Evolutionary conservation across 257 asterid species (phyloP).

Genomic region (Lithospermum erythrorhizon): DNA sequence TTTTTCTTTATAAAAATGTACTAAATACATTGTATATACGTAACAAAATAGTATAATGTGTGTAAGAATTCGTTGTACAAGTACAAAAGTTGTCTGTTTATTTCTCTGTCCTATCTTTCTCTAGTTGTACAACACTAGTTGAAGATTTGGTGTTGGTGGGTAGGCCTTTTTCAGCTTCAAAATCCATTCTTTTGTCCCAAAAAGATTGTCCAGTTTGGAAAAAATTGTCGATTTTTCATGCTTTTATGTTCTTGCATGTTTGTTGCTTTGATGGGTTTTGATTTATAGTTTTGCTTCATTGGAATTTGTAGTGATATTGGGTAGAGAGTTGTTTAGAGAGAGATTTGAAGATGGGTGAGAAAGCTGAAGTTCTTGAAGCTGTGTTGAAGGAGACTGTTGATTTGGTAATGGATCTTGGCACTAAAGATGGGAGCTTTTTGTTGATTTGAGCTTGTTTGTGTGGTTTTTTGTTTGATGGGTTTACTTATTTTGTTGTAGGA

Average conservation of each 20-base stretch:
- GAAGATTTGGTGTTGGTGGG: slow-evolving; percentile 63
- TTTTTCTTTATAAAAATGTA: too few species aligned
- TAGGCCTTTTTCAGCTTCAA: slow-evolving; percentile 21
- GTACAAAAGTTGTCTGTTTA: slow-evolving; percentile 43
- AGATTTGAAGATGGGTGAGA: slow-evolving; percentile 59
- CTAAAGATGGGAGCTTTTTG: slow-evolving; percentile 11
- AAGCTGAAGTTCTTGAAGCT: slow-evolving; percentile 91
- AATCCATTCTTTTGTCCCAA: slow-evolving; percentile 13
- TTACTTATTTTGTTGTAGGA: slow-evolving; percentile 44
- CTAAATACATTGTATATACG: too few species aligned
- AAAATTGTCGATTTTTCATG: slow-evolving; percentile 3
- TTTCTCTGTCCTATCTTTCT: slow-evolving; percentile 14
- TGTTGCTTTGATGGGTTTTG: slow-evolving; percentile 23
- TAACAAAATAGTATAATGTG: too few species aligned
- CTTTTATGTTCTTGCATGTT: background rate
- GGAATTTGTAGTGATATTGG: background rate
- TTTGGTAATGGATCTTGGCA: slow-evolving; percentile 93
- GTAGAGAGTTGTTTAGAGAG: background rate
- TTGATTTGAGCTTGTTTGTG: background rate
- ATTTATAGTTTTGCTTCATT: slow-evolving; percentile 6
- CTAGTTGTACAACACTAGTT: too few species aligned
- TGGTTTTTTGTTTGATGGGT: background rate
- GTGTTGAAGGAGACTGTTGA: slow-evolving; percentile 95
- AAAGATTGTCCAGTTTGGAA: slow-evolving; percentile 22
- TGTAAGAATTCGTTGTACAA: slow-evolving; percentile 4